Conservation (phyloP, 352 stramenopile species). For the Discostella stelligera region DNA sequence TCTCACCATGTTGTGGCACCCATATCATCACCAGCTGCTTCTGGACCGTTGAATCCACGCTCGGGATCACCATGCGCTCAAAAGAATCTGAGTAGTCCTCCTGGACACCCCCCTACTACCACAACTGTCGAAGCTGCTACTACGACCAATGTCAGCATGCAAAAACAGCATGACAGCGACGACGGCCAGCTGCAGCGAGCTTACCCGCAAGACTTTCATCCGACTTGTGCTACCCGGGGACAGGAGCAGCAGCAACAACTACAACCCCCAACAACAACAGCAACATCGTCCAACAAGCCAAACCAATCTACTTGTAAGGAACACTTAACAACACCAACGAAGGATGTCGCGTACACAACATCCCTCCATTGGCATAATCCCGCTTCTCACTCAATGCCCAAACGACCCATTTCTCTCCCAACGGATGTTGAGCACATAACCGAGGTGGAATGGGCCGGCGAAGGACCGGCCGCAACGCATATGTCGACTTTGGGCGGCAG, state of each 20-base stretch:
- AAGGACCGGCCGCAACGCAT: constrained; percentile 15
- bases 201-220: not conserved
- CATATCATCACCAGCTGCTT: not conserved
- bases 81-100: not conserved
- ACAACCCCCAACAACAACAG: not conserved
- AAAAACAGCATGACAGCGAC: not conserved
- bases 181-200: not conserved
- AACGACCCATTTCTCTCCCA: constrained; percentile 46
- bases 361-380: constrained; percentile 54
- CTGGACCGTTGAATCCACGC: not conserved
- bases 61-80: not conserved
- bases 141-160: not conserved
- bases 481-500: not conserved
- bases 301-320: not conserved
- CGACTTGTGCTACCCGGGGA: not conserved
- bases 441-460: constrained; percentile 61
- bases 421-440: constrained; percentile 62
- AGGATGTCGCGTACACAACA: constrained; percentile 38
- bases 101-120: not conserved
- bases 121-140: not conserved
- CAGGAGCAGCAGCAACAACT: not conserved
- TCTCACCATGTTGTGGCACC: not conserved
- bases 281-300: not conserved
- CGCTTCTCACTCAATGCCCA: constrained; percentile 11
- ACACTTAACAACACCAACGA: not conserved